phyloP scores from a whole-genome alignment of 208 protist genomes.

The Leishmania guyanensis region DNA sequence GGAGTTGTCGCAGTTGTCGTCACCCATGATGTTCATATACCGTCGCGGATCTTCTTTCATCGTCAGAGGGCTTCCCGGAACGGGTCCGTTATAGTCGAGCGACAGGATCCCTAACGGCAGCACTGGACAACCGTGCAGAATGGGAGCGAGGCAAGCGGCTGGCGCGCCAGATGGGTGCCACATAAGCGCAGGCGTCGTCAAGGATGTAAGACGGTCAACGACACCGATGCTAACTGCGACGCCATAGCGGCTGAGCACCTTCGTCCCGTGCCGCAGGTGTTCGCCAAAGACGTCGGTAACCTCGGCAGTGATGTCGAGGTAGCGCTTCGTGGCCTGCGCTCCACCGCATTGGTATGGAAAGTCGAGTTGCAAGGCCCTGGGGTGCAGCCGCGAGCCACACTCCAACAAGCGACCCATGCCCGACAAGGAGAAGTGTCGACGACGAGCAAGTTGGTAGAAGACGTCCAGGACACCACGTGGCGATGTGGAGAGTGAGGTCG shows the following conservation, averaged over 20 bases:
- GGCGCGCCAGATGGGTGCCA: constrained; percentile 79
- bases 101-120: constrained; percentile 55
- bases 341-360: constrained; percentile 87
- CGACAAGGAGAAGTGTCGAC: constrained; percentile 53
- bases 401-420: constrained; percentile 52
- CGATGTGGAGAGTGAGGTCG: background rate
- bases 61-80: constrained; percentile 43
- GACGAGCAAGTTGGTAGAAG: constrained; percentile 51
- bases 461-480: constrained; percentile 40
- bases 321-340: constrained; percentile 65
- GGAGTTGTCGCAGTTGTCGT: constrained; percentile 41
- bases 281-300: constrained; percentile 40
- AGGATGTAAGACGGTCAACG: constrained; percentile 18
- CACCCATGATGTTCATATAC: constrained; percentile 60
- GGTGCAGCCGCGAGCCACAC: constrained; percentile 48
- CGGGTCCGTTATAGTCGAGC: constrained; percentile 81
- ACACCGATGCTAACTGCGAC: constrained; percentile 73
- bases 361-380: constrained; percentile 48
- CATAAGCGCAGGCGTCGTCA: constrained; percentile 47
- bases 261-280: constrained; percentile 54
- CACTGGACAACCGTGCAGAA: constrained; percentile 55
- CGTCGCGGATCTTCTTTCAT: constrained; percentile 51
- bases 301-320: constrained; percentile 73
- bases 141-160: constrained; percentile 70
- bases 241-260: constrained; percentile 83